Base-by-base conservation (phyloP, 345 rosid genomes). In the Dovyalis caffra region DNA sequence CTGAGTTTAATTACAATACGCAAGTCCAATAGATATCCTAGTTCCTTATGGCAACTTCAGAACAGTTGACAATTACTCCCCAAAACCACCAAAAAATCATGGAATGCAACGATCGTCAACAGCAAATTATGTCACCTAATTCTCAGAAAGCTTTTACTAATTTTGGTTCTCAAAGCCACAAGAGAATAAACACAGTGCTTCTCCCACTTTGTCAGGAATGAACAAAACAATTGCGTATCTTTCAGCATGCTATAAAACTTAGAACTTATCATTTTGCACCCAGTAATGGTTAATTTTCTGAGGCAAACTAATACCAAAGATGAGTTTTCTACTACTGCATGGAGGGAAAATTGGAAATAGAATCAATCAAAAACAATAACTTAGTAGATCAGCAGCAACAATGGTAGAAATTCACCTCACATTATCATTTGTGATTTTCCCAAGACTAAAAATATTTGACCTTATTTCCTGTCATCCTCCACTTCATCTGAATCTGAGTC, bases 401-500 rank as follows among this genome's bases (percentile, higher is more conserved):
- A 32, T 1, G 20, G 51, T 38, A 37, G 38, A 11, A 34, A 21
- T 38, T 68, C 40, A 73, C 75, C 67, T 62, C 6, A 25, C n/a
- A 65, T 69, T 64, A 11, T 56, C 43, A 28, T 47, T 10, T 34
- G 21, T 45, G 49, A 37, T 23, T 65, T 75, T 31, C 8, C 31
- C 29, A 68, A 29, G 37, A 75, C 35, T 51, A 65, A 25, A 20
- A 65, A 64, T 20, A 60, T 69, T 66, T 51, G 40, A 45, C 28
- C 12, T 80, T 75, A 78, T 45, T 68, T 68, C 70, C 77, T 65
- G 45, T 76, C 80, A 34, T 8, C 81, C 77, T 76, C 80, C 6
- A 16, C 56, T 66, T 88, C 85, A 23, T 87, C 91, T 0, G 97
- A 91, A 72, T 87, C 95, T 1, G 95, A 90, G 75, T 90, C 98